Evolutionary conservation across 768 basidiomycete species (phyloP), one percentile per base, ranked within the genome.

Genomic region (Sporobolomyces roseus): DNA sequence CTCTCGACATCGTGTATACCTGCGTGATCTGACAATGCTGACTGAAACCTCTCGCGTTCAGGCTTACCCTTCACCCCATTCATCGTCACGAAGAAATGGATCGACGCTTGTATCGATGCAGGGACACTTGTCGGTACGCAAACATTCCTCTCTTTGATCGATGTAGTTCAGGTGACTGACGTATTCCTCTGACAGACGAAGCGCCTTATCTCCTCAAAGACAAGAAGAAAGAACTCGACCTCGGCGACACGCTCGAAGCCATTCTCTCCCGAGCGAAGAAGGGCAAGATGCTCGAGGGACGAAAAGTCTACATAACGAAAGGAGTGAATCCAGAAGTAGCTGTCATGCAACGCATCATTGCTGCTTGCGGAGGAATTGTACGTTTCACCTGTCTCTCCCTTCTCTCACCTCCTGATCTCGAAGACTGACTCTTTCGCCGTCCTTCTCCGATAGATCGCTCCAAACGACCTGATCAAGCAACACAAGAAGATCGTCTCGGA

Each of bases 251-350:
- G 30, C 82, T 94, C 3, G 72, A 75, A 0, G 84, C 87, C 5
- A 85, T 87, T 0, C 78, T 92, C 19, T 76, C 77, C 25, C 82
- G 86, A 4, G 87, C 90, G 0, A 83, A 83, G 75, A 76, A 80
- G 32, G 84, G 84, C 12, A 84, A 82, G 65, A 76, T 92, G 0
- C 85, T 93, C 65, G 79, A 81, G 3, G 84, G 84, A 23, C 84
- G 83, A 77, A 84, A 82, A 0, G 90, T 93, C 79, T 92, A 90
- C 72, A 78, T 91, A 56, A 92, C 90, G 0, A 82, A 83, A 0
- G 85, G 83, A 12, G 85, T 90, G 1, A 75, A 81, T 0, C 80
- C 87, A 2, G 85, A 87, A 54, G 75, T 78, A 49, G 84, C 84
- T 9, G 62, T 66, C 16, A 78, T 93, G 62, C 87, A 85, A 79